Percentiles rank a stretch among this genome's conserved stretches.
These are phyloP conservation scores for Scleroderma bovista DNA, from an alignment of 768 basidiomycete species.

Conservation along the genomic window DNA sequence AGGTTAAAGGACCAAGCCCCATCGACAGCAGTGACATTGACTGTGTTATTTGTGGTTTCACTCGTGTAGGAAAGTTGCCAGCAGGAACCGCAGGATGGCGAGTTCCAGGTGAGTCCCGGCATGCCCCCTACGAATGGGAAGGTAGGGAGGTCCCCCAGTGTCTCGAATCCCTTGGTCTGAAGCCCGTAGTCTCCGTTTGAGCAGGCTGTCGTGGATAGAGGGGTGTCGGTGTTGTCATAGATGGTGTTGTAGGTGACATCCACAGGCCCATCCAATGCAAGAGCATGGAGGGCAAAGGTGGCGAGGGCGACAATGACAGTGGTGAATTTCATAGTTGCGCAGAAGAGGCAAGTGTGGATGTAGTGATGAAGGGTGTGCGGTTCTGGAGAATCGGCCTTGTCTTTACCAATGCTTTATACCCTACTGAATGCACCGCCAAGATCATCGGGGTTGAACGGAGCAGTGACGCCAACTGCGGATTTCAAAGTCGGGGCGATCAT, in stretches of 20 bases:
- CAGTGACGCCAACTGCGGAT: too few species aligned
- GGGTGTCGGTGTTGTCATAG: conserved; percentile 26
- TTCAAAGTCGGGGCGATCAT: too few species aligned
- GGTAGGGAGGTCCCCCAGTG: conserved; percentile 27
- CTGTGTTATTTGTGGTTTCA: conserved; percentile 30
- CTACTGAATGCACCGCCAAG: not conserved
- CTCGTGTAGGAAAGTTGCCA: conserved; percentile 49
- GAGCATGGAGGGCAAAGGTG: conserved; percentile 12
- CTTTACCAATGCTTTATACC: not conserved
- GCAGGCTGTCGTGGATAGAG: conserved; percentile 29
- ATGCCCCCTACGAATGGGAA: conserved; percentile 30
- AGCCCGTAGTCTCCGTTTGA: conserved; percentile 32
- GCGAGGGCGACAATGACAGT: conserved; percentile 5
- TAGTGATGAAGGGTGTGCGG: not conserved
- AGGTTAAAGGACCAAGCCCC: conserved; percentile 38
- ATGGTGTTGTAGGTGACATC: conserved; percentile 34
- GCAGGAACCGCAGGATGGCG: conserved; percentile 52
- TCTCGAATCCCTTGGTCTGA: conserved; percentile 25
- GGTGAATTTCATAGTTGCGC: conserved; percentile 17
- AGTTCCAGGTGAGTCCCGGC: conserved; percentile 35
- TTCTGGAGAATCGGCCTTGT: not conserved
- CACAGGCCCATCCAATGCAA: conserved; percentile 26
- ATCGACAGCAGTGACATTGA: conserved; percentile 50
- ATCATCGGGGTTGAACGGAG: too few species aligned
- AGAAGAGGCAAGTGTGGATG: not conserved